Percentiles rank a stretch among this genome's conserved stretches.
phyloP scores from a whole-genome alignment of 2,329 filamentous ascomycete species.

The Pestalotiopsis sp. region DNA sequence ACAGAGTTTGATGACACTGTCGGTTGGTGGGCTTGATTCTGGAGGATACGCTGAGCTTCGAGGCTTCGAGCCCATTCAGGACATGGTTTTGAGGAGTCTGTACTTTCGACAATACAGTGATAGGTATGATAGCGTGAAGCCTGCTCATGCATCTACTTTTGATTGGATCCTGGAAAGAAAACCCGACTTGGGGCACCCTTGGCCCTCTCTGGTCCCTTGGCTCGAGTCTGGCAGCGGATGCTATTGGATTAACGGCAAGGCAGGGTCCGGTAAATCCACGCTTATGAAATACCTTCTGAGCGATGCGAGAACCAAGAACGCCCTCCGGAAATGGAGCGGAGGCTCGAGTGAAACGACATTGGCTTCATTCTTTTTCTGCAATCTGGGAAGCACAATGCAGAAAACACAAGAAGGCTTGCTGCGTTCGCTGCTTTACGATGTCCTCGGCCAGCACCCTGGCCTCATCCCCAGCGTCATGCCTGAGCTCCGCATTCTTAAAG shows the following conservation, averaged over 20 bases:
- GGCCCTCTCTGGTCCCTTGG: slow-evolving; percentile 3
- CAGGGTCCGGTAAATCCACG: slow-evolving; percentile 12
- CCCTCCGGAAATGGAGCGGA: not conserved
- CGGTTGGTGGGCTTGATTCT: not conserved
- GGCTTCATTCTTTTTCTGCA: not conserved
- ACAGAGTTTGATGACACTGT: not conserved
- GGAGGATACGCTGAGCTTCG: not conserved
- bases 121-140: not conserved
- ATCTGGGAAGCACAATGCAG: not conserved
- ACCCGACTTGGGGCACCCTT: too few relatives aligned
- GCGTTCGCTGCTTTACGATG: slow-evolving; percentile 5
- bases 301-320: not conserved
- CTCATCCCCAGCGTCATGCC: not conserved
- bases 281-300: not conserved
- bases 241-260: slow-evolving; percentile 15
- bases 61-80: not conserved
- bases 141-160: slow-evolving; percentile 4
- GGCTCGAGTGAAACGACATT: not conserved
- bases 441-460: not conserved
- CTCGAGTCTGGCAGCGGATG: slow-evolving; percentile 7
- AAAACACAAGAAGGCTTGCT: not conserved
- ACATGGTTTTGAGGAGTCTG: not conserved
- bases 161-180: too few relatives aligned
- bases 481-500: not conserved
- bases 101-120: slow-evolving; percentile 7